Conservation (phyloP, 352 stramenopile genomes). For the Peronospora tabacina region DNA sequence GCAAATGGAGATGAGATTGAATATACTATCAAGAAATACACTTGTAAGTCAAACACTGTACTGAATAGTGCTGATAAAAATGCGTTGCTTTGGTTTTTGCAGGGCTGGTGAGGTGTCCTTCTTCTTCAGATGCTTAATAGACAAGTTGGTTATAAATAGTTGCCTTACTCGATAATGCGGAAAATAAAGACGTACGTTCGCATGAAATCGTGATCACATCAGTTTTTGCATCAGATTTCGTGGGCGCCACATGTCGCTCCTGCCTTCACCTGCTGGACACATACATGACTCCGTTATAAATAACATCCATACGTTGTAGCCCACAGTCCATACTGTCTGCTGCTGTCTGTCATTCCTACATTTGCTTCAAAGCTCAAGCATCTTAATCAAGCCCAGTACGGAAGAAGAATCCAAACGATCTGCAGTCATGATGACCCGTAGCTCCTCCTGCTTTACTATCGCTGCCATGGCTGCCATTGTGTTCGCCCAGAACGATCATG, state of each 20-base stretch:
- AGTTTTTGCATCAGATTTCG: neutral
- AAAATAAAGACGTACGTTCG: neutral
- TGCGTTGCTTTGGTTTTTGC: too few relatives aligned
- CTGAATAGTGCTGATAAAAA: too few relatives aligned
- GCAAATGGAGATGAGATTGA: too few relatives aligned
- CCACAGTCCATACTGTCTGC: neutral
- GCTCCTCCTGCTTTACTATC: conserved; percentile 18
- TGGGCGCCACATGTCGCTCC: conserved; percentile 16
- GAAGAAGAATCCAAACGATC: too few relatives aligned
- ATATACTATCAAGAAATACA: too few relatives aligned
- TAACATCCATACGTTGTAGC: conserved; percentile 1
- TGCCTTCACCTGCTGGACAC: neutral
- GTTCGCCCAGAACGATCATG: conserved; percentile 2
- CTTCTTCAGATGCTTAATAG: too few relatives aligned
- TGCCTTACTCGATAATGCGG: neutral
- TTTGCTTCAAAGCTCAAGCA: conserved; percentile 10
- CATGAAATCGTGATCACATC: neutral
- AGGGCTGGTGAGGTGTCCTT: too few relatives aligned
- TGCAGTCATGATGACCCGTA: conserved; percentile 21
- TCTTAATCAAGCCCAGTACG: neutral
- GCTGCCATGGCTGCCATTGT: conserved; percentile 5
- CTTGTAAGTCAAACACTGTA: too few relatives aligned
- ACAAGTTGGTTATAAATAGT: neutral
- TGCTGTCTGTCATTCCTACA: conserved; percentile 13
- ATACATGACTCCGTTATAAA: neutral